These are phyloP conservation scores for Aspergillus proliferans DNA, from an alignment of 2,329 filamentous ascomycete genomes.

Conservation along the genomic window DNA sequence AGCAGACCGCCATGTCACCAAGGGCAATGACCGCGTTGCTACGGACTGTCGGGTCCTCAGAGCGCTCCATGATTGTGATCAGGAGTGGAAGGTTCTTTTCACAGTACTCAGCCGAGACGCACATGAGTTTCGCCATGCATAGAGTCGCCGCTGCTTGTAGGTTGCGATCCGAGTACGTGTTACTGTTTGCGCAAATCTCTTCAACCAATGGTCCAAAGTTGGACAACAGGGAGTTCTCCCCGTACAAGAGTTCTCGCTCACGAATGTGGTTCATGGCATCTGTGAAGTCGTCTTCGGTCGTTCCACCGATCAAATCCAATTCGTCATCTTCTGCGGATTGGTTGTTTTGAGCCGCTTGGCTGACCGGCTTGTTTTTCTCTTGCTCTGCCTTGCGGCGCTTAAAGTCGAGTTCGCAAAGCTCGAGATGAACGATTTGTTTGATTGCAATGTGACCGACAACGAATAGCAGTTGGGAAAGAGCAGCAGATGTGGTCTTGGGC, in stretches of 20 bases:
- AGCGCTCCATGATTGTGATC: constrained; percentile 96
- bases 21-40: constrained; percentile 96
- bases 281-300: constrained; percentile 88
- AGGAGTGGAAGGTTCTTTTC: constrained; percentile 86
- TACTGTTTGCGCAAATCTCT: constrained; percentile 93
- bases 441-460: constrained; percentile 95
- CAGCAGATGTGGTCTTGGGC: constrained; percentile 62
- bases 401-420: constrained; percentile 96
- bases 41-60: constrained; percentile 81
- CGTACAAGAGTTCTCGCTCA: constrained; percentile 77
- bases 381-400: constrained; percentile 73
- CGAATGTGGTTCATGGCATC: constrained; percentile 80
- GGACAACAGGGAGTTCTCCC: constrained; percentile 74
- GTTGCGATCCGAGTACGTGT: constrained; percentile 79
- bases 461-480: constrained; percentile 84
- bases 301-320: constrained; percentile 91
- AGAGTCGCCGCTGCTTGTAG: constrained; percentile 89
- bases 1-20: constrained; percentile 98
- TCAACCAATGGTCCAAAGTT: constrained; percentile 87
- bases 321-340: constrained; percentile 70
- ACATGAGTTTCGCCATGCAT: constrained; percentile 97
- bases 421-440: constrained; percentile 97
- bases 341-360: constrained; percentile 42
- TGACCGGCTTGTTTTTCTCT: constrained; percentile 43
- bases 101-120: constrained; percentile 93